Conservation (phyloP, 495 filamentous ascomycete species). For the Amphirosellinia nigrospora region DNA sequence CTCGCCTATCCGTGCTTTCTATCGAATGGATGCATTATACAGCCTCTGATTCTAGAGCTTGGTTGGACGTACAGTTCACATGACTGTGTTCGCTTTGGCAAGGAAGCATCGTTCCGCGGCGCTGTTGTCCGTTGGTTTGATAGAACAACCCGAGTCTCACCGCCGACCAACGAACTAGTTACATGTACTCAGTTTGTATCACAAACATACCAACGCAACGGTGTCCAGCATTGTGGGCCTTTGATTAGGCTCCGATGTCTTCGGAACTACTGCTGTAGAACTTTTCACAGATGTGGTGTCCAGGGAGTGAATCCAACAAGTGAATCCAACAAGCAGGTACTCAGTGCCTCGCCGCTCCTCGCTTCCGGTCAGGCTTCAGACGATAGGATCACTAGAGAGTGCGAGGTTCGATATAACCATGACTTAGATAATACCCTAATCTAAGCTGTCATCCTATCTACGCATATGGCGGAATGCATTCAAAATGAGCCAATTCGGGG, state of each 20-base stretch:
- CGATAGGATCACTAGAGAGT: neutral
- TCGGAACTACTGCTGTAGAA: neutral
- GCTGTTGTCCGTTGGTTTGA: neutral
- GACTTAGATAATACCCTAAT: conserved; percentile 2
- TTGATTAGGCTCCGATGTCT: neutral
- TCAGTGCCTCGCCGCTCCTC: neutral
- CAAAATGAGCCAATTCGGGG: neutral
- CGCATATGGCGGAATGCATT: conserved; percentile 11
- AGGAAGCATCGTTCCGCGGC: neutral
- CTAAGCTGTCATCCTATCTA: neutral
- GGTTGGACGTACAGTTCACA: neutral
- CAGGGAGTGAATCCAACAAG: conserved; percentile 5
- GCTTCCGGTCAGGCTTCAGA: neutral
- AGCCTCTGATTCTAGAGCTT: neutral
- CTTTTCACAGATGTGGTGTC: neutral
- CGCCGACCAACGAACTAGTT: neutral
- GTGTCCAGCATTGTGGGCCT: neutral
- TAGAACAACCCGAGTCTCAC: neutral
- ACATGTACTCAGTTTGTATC: neutral
- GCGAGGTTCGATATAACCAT: neutral
- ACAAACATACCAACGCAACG: neutral
- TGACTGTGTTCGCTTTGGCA: neutral
- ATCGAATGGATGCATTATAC: neutral
- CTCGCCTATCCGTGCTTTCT: conserved; percentile 5
- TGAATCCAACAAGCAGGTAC: neutral